Conservation (phyloP, 352 stramenopile species). For the Elongisporangium anandrum region DNA sequence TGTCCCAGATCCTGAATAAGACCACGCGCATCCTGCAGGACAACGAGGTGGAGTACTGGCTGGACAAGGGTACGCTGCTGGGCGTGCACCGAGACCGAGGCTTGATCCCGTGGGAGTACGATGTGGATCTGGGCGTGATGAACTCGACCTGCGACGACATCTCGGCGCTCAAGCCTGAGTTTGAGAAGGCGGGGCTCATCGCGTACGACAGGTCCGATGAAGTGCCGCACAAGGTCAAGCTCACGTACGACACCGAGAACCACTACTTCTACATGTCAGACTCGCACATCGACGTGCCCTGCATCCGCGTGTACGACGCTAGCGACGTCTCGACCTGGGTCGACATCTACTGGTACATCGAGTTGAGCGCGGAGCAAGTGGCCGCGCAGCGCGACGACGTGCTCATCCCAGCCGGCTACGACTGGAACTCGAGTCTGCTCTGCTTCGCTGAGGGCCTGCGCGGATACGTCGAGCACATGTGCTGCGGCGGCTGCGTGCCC, state of each 20-base stretch:
- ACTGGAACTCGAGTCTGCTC: slow-evolving; percentile 56
- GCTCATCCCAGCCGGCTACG: slow-evolving; percentile 52
- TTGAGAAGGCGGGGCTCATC: slow-evolving; percentile 49
- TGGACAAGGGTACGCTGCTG: slow-evolving; percentile 76
- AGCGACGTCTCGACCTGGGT: slow-evolving; percentile 60
- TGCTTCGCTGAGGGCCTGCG: slow-evolving; percentile 71
- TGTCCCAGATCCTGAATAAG: slow-evolving; percentile 64
- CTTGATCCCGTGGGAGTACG: slow-evolving; percentile 79
- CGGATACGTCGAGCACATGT: slow-evolving; percentile 64
- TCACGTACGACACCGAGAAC: slow-evolving; percentile 83
- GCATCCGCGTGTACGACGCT: slow-evolving; percentile 69
- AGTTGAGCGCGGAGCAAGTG: slow-evolving; percentile 43
- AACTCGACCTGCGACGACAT: slow-evolving; percentile 66
- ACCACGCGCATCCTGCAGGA: slow-evolving; percentile 55
- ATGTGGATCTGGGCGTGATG: slow-evolving; percentile 79
- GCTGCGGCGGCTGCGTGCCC: slow-evolving; percentile 67
- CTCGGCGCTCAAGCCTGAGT: slow-evolving; percentile 62
- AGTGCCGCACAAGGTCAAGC: slow-evolving; percentile 77
- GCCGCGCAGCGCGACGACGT: slow-evolving; percentile 35
- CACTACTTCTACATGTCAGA: slow-evolving; percentile 80
- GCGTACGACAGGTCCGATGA: slow-evolving; percentile 68
- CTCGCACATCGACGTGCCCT: slow-evolving; percentile 64
- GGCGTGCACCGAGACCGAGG: slow-evolving; percentile 63
- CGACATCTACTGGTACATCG: slow-evolving; percentile 82
- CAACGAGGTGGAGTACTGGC: slow-evolving; percentile 76